A percentile compares a stretch with the other conserved stretches of the same genome.
Evolutionary conservation across 768 basidiomycete species (phyloP).

Genomic region (Podaxis rugospora): DNA sequence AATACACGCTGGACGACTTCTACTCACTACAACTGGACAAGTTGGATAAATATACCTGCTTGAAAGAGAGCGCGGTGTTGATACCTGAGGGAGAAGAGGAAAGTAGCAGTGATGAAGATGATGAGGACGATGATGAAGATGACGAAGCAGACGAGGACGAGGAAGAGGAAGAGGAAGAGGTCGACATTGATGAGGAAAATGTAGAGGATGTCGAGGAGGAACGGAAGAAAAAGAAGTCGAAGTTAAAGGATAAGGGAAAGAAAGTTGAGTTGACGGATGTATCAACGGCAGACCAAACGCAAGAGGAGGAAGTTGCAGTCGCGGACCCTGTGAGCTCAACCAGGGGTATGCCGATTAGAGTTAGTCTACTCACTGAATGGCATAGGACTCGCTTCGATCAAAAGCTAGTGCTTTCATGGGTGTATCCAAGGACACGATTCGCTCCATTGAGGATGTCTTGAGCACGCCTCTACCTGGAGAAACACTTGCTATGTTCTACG

Average conservation of each 20-base stretch:
- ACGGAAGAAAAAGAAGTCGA: slow-evolving; percentile 13
- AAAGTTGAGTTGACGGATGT: slow-evolving; percentile 10
- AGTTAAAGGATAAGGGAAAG: slow-evolving; percentile 22
- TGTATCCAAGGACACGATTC: slow-evolving; percentile 50
- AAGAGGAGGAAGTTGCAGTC: neutral
- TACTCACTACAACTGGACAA: slow-evolving; percentile 79
- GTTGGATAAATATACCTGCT: slow-evolving; percentile 70
- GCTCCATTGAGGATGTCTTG: slow-evolving; percentile 61
- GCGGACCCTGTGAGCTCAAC: neutral
- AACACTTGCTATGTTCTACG: slow-evolving; percentile 78
- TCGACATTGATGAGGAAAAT: slow-evolving; percentile 33
- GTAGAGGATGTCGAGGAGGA: slow-evolving; percentile 25
- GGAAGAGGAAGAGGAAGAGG: slow-evolving; percentile 43
- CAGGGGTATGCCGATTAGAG: neutral
- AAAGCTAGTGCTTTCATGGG: slow-evolving; percentile 50
- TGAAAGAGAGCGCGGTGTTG: slow-evolving; percentile 61
- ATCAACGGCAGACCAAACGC: neutral
- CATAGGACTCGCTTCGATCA: slow-evolving; percentile 27
- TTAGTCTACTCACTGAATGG: neutral
- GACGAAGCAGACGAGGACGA: slow-evolving; percentile 43
- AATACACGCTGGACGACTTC: slow-evolving; percentile 91
- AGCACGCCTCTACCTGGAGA: slow-evolving; percentile 86
- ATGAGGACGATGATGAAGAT: slow-evolving; percentile 53
- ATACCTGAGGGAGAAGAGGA: slow-evolving; percentile 60
- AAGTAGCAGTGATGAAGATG: slow-evolving; percentile 59